Base-by-base conservation (phyloP, 768 basidiomycete genomes). In the Postia placenta region DNA sequence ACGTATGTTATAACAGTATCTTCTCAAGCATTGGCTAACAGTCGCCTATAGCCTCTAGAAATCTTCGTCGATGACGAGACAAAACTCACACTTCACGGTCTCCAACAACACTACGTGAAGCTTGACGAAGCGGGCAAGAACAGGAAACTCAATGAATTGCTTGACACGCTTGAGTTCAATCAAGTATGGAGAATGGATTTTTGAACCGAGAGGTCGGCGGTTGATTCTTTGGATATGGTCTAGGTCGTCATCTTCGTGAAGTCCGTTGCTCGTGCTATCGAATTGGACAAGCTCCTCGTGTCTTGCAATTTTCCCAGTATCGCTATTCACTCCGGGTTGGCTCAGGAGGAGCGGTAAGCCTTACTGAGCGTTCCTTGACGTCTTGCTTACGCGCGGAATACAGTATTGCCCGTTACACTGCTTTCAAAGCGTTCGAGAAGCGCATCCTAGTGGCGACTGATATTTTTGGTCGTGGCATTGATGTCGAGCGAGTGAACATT, bases 31-130 rank as follows among this genome's bases (percentile, higher is more conserved):
- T 45, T 56, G 39, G 30, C 23, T 52, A 11, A 46, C 38, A 45
- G 40, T 59, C 19, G 37, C 30, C 28, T 53, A 14, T 60, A 99
- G 96, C 96, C 96, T 24, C 82, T 99, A 36, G 96, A 99, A 71
- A 98, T 99, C 52, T 99, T 98, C 65, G 94, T 99, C 42, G 96
- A 99, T 59, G 96, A 99, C 63, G 96, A 99, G 73, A 94, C 96
- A 42, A 99, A 99, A 68, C 69, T 99, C 55, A 99, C 96, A 1
- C 78, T 99, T 27, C 96, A 99, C 67, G 96, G 96, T 50, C 76
- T 99, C 5, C 96, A 99, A 67, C 96, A 99, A 70, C 95, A 98
- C 66, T 99, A 93, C 63, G 90, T 99, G 57, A 95, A 96, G 70
- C 75, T 98, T 9, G 94, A 96, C 58, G 96, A 99, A 69, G 81